Conservation (phyloP, 1,284 basidiomycete species). For the Trichosporon sp. region DNA sequence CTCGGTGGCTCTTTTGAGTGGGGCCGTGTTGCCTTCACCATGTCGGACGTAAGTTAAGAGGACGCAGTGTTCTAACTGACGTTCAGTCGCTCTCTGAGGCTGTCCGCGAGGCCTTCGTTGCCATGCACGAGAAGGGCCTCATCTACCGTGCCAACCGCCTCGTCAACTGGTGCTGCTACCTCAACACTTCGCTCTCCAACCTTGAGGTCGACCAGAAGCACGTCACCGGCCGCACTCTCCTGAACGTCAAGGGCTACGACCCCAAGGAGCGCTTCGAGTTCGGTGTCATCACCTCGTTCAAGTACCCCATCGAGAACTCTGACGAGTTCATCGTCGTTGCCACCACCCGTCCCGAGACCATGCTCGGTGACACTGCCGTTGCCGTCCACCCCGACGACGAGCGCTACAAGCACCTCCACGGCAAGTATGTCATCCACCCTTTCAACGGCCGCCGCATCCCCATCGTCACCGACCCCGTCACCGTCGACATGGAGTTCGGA, state of each 20-base stretch:
- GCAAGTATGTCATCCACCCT: conserved; percentile 88
- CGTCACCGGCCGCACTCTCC: conserved; percentile 80
- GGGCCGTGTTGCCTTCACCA: conserved; percentile 91
- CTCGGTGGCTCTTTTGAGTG: conserved; percentile 95
- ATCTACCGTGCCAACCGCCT: conserved; percentile 96
- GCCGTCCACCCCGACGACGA: conserved; percentile 93
- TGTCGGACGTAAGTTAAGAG: conserved; percentile 71
- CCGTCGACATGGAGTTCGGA: conserved; percentile 94
- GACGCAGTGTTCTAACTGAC: conserved; percentile 15
- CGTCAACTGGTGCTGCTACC: conserved; percentile 96
- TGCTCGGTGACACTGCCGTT: conserved; percentile 97
- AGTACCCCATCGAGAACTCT: conserved; percentile 77
- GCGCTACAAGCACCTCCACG: conserved; percentile 95
- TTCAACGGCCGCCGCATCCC: conserved; percentile 86
- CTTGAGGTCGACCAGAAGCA: conserved; percentile 96
- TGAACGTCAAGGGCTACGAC: conserved; percentile 94
- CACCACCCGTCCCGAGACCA: conserved; percentile 97
- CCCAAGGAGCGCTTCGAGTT: conserved; percentile 94
- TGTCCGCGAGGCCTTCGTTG: conserved; percentile 89
- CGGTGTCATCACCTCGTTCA: conserved; percentile 93
- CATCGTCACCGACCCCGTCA: conserved; percentile 81
- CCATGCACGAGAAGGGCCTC: conserved; percentile 87
- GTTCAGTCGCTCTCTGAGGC: conserved; percentile 74
- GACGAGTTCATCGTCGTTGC: conserved; percentile 93
- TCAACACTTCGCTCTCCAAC: conserved; percentile 97